These are phyloP conservation scores for Shiraia bambusicola DNA, from an alignment of 2,329 filamentous ascomycete genomes.

Conservation along the genomic window DNA sequence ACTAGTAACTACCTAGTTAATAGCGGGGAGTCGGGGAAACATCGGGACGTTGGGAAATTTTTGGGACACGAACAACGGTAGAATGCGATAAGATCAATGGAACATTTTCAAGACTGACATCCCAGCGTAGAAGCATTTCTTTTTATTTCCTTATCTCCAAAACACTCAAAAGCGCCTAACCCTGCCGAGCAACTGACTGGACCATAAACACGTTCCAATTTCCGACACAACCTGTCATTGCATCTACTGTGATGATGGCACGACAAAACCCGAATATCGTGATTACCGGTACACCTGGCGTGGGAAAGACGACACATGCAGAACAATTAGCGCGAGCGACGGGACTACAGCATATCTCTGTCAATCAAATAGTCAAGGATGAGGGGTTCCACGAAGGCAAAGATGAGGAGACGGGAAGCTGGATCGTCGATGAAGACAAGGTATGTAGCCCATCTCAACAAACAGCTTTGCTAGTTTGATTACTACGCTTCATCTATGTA, in stretches of 20 bases:
- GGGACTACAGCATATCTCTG: slow-evolving; percentile 76
- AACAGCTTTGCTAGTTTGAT: too few species aligned
- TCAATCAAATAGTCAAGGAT: slow-evolving; percentile 92
- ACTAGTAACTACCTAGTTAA: too few species aligned
- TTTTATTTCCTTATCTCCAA: too few species aligned
- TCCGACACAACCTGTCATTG: slow-evolving; percentile 1
- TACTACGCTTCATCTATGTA: too few species aligned
- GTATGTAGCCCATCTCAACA: slow-evolving; percentile 50
- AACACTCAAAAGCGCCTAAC: not conserved
- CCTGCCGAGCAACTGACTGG: not conserved
- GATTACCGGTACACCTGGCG: slow-evolving; percentile 91
- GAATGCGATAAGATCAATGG: not conserved
- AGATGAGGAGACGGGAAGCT: slow-evolving; percentile 81
- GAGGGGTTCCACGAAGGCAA: slow-evolving; percentile 82
- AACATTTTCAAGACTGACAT: not conserved
- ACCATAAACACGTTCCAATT: not conserved
- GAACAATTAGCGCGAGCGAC: slow-evolving; percentile 75
- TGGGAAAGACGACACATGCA: slow-evolving; percentile 92
- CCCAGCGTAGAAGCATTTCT: too few species aligned
- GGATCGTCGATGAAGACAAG: slow-evolving; percentile 97
- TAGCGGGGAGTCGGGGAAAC: slow-evolving; percentile 18
- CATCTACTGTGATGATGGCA: slow-evolving; percentile 30
- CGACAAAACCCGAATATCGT: slow-evolving; percentile 77
- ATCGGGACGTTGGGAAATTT: slow-evolving; percentile 19
- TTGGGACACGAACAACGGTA: slow-evolving; percentile 9